Base-by-base conservation (phyloP, 2,329 filamentous ascomycete species). In the Arthrobotrys conoides region DNA sequence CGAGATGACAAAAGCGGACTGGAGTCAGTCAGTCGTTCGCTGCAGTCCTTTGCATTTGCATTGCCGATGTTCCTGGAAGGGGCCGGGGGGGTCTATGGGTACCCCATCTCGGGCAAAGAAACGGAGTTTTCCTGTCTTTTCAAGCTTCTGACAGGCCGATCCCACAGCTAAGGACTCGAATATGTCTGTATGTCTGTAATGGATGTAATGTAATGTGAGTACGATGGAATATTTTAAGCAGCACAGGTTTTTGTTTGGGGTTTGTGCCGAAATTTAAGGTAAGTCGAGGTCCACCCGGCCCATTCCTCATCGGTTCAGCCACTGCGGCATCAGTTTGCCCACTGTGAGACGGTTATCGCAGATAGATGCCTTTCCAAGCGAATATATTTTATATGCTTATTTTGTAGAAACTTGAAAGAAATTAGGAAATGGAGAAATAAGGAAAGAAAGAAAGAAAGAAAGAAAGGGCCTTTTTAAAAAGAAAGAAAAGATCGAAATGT, bases 211-310 rank as follows among this genome's bases (percentile, higher is more conserved):
- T 20, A 24, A 14, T 27, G 22, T 51, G 20, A 16, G 44, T 46
- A 20, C 44, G 44, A 46, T 46, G 44, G 44, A 67, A 57, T 65
- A 61, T 65, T 68, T 71, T 71, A 68, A 72, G 68, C 68, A 71
- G n/a, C 46, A 48, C 18, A 48, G 46, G 36, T 70, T 55, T 38
- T 5, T 18, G 48, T 71, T 78, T 64, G 69, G 12, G 27, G 48
- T 71, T 78, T 64, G 69, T 78, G 68, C 75, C 63, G 68, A 78
- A 75, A 69, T 78, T 71, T 77, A 71, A 77, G 66, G 66, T 59
- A 33, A 33, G 33, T 69, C 48, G 65, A 67, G 67, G n/a, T 70
- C 66, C 61, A 71, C 53, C 55, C 63, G 68, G 68, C 44, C 68
- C 59, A 78, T 72, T 48, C 75, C 68, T 22, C 53, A 64, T 69